Evolutionary conservation across 371 early-diverging fungal genomes (phyloP).

Genomic region (Mortierella sp.): DNA sequence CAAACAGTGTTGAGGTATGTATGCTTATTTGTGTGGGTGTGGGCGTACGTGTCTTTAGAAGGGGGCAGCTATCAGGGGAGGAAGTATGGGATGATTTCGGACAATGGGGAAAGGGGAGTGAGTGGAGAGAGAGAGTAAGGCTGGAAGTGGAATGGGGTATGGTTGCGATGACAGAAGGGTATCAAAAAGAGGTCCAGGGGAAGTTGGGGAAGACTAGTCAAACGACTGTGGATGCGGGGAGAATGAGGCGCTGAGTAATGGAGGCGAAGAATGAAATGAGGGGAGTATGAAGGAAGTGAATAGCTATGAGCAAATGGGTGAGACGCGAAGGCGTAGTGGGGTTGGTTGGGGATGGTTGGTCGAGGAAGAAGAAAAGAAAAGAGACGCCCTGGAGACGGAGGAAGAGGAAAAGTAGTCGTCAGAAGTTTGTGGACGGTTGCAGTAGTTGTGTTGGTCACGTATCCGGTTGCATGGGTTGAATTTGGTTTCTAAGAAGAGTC

Average conservation of each 20-base stretch:
- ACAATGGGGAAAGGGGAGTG: background rate
- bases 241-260: background rate
- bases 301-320: background rate
- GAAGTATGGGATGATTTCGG: slow-evolving; percentile 9
- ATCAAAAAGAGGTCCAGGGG: background rate
- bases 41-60: background rate
- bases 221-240: background rate
- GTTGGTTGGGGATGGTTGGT: background rate
- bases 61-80: background rate
- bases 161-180: background rate
- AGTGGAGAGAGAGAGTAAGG: background rate
- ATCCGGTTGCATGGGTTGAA: slow-evolving; percentile 8
- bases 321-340: background rate
- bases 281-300: background rate
- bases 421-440: background rate
- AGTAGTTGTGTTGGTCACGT: background rate
- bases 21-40: background rate
- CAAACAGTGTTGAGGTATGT: background rate
- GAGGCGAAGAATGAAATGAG: background rate
- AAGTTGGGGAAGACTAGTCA: background rate
- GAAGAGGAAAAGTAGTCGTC: background rate
- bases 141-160: background rate
- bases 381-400: background rate
- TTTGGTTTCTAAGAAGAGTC: background rate
- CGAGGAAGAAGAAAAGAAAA: background rate